Evolutionary conservation across 192 early-diverging fungal genomes (phyloP).

Genomic region (Lobosporangium transversale): DNA sequence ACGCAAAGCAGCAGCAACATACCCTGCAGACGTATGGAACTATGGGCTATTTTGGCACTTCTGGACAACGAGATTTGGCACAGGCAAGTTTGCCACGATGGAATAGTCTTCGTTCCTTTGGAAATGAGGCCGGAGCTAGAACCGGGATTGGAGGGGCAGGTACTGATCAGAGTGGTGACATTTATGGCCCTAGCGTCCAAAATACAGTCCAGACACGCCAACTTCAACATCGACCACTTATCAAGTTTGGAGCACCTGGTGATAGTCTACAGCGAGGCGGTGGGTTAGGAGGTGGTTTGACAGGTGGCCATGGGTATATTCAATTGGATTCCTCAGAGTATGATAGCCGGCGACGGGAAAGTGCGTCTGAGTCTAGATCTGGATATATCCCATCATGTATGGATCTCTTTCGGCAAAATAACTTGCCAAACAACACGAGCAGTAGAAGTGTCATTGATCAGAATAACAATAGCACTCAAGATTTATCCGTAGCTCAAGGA

Average conservation of each 20-base stretch:
- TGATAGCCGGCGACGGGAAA: no score
- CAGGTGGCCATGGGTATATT: no score
- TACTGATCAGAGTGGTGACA: slow-evolving; percentile 9
- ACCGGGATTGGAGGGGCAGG: slow-evolving; percentile 2
- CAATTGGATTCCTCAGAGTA: no score
- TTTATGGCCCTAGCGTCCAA: slow-evolving; percentile 19
- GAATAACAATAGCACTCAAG: no score
- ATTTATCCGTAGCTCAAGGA: no score
- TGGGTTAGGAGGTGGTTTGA: slow-evolving; percentile 16
- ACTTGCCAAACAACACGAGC: not conserved
- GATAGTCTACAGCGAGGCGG: no score
- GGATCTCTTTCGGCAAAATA: slow-evolving; percentile 29
- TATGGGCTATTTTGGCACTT: slow-evolving; percentile 33
- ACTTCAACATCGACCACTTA: slow-evolving; percentile 25
- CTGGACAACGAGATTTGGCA: slow-evolving; percentile 6
- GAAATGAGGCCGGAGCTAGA: not conserved
- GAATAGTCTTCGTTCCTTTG: not conserved
- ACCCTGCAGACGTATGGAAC: slow-evolving; percentile 15
- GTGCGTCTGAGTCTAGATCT: no score
- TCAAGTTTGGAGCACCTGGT: slow-evolving; percentile 30
- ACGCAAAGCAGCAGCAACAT: not conserved
- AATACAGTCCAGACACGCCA: slow-evolving; percentile 25
- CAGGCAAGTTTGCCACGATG: not conserved
- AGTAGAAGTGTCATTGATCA: no score
- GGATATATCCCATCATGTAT: slow-evolving; percentile 39